These are phyloP conservation scores for Ilyonectria robusta DNA, from an alignment of 2,329 filamentous ascomycete genomes.

Conservation along the genomic window DNA sequence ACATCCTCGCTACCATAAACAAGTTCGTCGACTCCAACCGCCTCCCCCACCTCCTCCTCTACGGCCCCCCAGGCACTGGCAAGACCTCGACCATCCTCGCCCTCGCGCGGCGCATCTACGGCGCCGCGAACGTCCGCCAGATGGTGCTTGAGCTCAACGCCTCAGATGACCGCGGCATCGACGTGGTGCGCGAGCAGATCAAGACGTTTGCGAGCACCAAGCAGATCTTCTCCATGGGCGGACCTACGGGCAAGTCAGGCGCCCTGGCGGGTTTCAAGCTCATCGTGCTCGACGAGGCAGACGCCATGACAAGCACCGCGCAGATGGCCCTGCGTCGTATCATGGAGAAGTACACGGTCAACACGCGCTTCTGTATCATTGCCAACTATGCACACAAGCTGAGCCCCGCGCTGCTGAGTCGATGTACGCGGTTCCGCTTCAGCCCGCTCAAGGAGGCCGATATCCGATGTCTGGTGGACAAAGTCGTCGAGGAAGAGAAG, in stretches of 20 bases:
- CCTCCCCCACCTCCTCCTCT: slow-evolving; percentile 94
- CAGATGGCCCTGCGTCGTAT: slow-evolving; percentile 97
- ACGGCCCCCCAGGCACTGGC: slow-evolving; percentile 95
- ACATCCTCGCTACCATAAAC: slow-evolving; percentile 98
- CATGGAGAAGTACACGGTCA: slow-evolving; percentile 99
- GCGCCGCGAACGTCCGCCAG: slow-evolving; percentile 91
- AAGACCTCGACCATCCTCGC: slow-evolving; percentile 98
- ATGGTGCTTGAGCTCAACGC: slow-evolving; percentile 99
- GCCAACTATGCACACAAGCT: slow-evolving; percentile 99
- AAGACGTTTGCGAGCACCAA: slow-evolving; percentile 99
- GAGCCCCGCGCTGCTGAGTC: slow-evolving; percentile 89
- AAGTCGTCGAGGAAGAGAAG: slow-evolving; percentile 88
- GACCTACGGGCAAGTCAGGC: slow-evolving; percentile 59
- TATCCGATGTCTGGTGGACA: slow-evolving; percentile 87
- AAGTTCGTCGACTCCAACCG: slow-evolving; percentile 96
- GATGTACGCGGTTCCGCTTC: slow-evolving; percentile 96
- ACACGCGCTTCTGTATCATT: slow-evolving; percentile 98
- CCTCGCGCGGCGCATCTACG: slow-evolving; percentile 93
- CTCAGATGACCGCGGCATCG: slow-evolving; percentile 96
- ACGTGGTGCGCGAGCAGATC: slow-evolving; percentile 98
- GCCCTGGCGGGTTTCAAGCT: slow-evolving; percentile 88
- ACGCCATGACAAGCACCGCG: slow-evolving; percentile 98
- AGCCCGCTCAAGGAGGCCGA: slow-evolving; percentile 92
- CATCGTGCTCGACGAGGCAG: slow-evolving; percentile 98
- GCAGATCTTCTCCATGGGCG: slow-evolving; percentile 86